phyloP scores from a whole-genome alignment of 2,329 filamentous ascomycete genomes.

The Colletotrichum agaves region DNA sequence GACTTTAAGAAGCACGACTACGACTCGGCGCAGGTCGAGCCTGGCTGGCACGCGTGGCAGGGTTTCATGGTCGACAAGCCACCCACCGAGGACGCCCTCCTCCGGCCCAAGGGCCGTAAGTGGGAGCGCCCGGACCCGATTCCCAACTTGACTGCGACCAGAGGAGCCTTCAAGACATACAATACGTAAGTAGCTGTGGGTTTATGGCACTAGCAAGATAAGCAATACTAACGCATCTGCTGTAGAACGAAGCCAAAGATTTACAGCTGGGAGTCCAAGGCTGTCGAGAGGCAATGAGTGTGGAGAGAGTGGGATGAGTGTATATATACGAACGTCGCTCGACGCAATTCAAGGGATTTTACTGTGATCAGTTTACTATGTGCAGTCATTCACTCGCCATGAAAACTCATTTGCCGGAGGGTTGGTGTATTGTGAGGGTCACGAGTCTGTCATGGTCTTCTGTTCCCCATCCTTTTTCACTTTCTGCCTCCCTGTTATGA shows the following conservation, averaged over 20 bases:
- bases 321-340: slow-evolving; percentile 33
- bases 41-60: slow-evolving; percentile 98
- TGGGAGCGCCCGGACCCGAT: slow-evolving; percentile 82
- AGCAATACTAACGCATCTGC: background rate
- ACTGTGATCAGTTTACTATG: slow-evolving; percentile 11
- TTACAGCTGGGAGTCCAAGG: slow-evolving; percentile 60
- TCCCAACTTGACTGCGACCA: slow-evolving; percentile 79
- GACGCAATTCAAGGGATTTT: slow-evolving; percentile 27
- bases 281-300: slow-evolving; percentile 40
- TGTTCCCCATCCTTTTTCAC: too few relatives aligned
- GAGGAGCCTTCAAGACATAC: slow-evolving; percentile 90
- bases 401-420: background rate
- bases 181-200: slow-evolving; percentile 79
- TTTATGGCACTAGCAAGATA: background rate
- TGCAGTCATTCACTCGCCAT: background rate
- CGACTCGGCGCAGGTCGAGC: slow-evolving; percentile 87
- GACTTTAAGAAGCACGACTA: slow-evolving; percentile 92
- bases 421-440: background rate
- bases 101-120: slow-evolving; percentile 72
- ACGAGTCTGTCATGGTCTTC: too few relatives aligned
- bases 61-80: slow-evolving; percentile 92
- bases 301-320: slow-evolving; percentile 15
- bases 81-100: slow-evolving; percentile 78
- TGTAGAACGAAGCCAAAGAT: slow-evolving; percentile 65
- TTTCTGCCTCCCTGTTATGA: too few relatives aligned